phyloP scores from a whole-genome alignment of 2,329 filamentous ascomycete genomes.

The Diplodia mutila region DNA sequence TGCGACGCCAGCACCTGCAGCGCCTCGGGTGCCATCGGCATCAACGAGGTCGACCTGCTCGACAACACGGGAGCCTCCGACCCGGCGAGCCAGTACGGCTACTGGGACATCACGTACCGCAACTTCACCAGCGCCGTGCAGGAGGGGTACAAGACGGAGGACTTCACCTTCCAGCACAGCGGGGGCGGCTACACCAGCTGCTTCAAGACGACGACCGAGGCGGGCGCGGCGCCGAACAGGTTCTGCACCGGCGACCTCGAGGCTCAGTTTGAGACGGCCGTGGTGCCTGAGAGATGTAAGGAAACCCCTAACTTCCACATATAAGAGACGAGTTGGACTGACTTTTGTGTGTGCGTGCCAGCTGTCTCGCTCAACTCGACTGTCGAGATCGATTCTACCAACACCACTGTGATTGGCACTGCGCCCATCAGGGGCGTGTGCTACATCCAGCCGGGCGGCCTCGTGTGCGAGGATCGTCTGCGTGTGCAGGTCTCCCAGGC shows the following conservation, averaged over 20 bases:
- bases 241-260: constrained; percentile 6
- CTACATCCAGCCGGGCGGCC: constrained; percentile 9
- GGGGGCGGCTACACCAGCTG: constrained; percentile 1
- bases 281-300: constrained; percentile 3
- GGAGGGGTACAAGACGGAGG: background rate
- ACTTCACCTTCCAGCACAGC: constrained; percentile 7
- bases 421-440: constrained; percentile 8
- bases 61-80: constrained; percentile 29
- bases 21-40: background rate
- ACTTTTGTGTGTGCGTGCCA: background rate
- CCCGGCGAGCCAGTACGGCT: constrained; percentile 1
- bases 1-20: background rate
- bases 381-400: background rate
- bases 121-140: constrained; percentile 13
- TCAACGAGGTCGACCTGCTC: background rate
- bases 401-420: background rate
- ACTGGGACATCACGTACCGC: constrained; percentile 11
- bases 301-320: too few relatives aligned
- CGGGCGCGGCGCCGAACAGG: background rate
- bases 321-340: too few relatives aligned
- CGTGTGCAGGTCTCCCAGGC: constrained; percentile 7
- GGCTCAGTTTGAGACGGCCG: background rate
- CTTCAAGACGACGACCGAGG: background rate
- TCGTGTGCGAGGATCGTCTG: constrained; percentile 5
- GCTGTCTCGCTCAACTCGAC: constrained; percentile 1